A percentile compares a stretch with the other conserved stretches of the same genome.
Evolutionary conservation across 352 stramenopile genomes (phyloP).

Genomic region (Globisporangium iwayamae): DNA sequence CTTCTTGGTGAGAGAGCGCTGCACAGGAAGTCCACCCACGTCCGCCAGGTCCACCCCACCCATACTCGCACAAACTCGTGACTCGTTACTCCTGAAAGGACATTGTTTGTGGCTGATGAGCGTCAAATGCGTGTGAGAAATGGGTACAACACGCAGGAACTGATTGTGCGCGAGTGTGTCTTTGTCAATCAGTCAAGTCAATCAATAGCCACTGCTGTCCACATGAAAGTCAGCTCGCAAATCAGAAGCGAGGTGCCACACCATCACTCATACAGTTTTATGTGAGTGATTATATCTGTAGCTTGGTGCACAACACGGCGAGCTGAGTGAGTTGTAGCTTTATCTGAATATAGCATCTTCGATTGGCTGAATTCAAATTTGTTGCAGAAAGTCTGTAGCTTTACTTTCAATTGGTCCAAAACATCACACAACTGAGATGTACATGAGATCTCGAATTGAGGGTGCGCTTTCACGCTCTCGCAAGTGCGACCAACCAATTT

Average conservation of each 20-base stretch:
- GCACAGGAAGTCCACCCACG: no score
- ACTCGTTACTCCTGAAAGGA: neutral
- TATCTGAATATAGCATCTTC: neutral
- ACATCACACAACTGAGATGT: neutral
- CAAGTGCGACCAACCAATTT: neutral
- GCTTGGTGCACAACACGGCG: neutral
- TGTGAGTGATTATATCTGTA: slow-evolving; percentile 2
- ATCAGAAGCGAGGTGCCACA: neutral
- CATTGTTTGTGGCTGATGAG: neutral
- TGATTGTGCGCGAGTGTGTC: neutral
- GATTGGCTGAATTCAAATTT: neutral
- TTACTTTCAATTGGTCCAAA: neutral
- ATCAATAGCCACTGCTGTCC: neutral
- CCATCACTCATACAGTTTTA: neutral
- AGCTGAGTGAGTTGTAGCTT: neutral
- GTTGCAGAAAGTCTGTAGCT: neutral
- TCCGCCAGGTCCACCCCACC: no score
- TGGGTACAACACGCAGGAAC: neutral
- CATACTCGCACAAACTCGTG: neutral
- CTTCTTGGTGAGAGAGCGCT: no score
- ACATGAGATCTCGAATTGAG: neutral
- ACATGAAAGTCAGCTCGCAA: slow-evolving; percentile 3
- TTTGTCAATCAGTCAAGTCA: neutral
- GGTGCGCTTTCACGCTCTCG: neutral
- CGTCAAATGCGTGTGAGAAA: neutral